Percentiles rank a stretch among this genome's conserved stretches.
phyloP scores from a whole-genome alignment of 768 basidiomycete species.

The Floccularia luteovirens region DNA sequence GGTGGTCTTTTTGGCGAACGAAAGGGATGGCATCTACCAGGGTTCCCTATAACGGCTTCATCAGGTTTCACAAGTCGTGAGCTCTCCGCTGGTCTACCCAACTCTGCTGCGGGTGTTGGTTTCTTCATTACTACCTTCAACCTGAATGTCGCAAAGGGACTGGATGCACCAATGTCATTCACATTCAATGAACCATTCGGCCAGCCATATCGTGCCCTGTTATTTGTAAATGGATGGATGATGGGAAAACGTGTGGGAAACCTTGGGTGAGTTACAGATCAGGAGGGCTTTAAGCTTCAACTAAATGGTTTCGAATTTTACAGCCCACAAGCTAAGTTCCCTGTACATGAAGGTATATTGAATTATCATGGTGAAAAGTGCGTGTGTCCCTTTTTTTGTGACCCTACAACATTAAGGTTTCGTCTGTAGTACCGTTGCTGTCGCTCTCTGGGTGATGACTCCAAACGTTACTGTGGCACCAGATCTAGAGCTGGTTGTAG shows the following conservation, averaged over 20 bases:
- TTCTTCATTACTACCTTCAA: constrained; percentile 77
- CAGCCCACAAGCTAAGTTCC: constrained; percentile 77
- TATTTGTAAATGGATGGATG: constrained; percentile 88
- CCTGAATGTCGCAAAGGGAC: constrained; percentile 45
- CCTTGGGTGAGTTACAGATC: constrained; percentile 41
- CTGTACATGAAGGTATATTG: constrained; percentile 76
- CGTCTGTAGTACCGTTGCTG: constrained; percentile 39
- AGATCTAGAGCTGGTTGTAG: constrained; percentile 43
- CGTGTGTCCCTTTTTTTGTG: constrained; percentile 1
- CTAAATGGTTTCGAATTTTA: constrained; percentile 14
- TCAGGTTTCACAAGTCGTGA: constrained; percentile 52
- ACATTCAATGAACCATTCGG: constrained; percentile 51
- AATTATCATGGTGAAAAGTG: constrained; percentile 68
- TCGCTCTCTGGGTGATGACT: constrained; percentile 67
- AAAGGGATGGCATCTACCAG: constrained; percentile 68
- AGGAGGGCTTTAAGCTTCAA: background rate
- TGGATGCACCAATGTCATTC: constrained; percentile 70
- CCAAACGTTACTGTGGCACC: constrained; percentile 37
- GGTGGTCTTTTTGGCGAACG: constrained; percentile 70
- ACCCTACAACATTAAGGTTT: background rate
- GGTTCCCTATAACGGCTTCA: constrained; percentile 58
- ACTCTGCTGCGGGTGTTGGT: constrained; percentile 58
- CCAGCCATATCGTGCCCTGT: constrained; percentile 61
- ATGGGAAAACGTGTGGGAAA: constrained; percentile 77
- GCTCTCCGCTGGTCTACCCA: constrained; percentile 51